Conservation (phyloP, 169 alveolate species). For the Plasmodium knowlesi region DNA sequence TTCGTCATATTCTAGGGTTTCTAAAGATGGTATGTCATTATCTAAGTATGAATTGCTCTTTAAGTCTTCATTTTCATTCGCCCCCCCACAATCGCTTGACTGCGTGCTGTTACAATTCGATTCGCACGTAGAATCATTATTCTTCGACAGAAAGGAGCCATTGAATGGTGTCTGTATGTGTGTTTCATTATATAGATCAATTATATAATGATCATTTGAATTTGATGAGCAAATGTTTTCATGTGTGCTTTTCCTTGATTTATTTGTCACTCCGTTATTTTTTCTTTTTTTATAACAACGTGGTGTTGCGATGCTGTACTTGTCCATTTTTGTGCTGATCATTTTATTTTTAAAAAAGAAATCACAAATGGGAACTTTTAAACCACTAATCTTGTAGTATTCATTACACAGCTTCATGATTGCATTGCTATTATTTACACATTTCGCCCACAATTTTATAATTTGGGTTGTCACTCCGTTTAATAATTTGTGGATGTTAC, state of each 20-base stretch:
- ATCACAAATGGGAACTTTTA: slow-evolving; percentile 8
- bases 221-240: neutral
- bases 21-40: slow-evolving; percentile 34
- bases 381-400: slow-evolving; percentile 4
- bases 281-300: neutral
- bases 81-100: slow-evolving; percentile 18
- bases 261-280: slow-evolving; percentile 3
- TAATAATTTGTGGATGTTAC: slow-evolving; percentile 17
- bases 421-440: slow-evolving; percentile 17
- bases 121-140: slow-evolving; percentile 12
- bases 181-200: slow-evolving; percentile 51
- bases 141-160: slow-evolving; percentile 15
- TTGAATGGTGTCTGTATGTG: slow-evolving; percentile 17
- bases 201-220: slow-evolving; percentile 55
- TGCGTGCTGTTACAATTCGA: slow-evolving; percentile 41
- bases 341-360: slow-evolving; percentile 34
- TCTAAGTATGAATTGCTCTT: slow-evolving; percentile 50
- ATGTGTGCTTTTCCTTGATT: neutral
- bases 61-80: slow-evolving; percentile 19
- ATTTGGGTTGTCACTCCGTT: slow-evolving; percentile 4
- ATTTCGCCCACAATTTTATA: slow-evolving; percentile 36
- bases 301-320: neutral
- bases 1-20: slow-evolving; percentile 64
- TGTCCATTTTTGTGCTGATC: slow-evolving; percentile 8
- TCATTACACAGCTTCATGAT: slow-evolving; percentile 24